These are phyloP conservation scores for Trichomonascus vanleenenianus DNA, from an alignment of 805 yeast genomes.

Conservation along the genomic window DNA sequence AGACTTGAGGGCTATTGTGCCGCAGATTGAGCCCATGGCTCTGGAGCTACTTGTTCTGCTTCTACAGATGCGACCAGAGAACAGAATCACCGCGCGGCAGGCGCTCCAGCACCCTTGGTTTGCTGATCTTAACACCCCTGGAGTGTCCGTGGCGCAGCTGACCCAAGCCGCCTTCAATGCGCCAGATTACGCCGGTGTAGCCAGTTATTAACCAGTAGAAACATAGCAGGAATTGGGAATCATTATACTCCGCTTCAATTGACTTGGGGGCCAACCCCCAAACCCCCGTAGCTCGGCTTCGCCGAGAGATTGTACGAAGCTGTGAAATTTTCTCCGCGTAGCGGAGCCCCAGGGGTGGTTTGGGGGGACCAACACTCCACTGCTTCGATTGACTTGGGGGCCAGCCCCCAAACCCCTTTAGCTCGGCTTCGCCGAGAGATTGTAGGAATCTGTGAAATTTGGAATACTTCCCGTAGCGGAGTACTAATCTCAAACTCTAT, in stretches of 20 bases:
- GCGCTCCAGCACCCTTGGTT: constrained; percentile 70
- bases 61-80: constrained; percentile 46
- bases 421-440: too few relatives aligned
- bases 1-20: constrained; percentile 63
- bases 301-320: too few relatives aligned
- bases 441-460: too few relatives aligned
- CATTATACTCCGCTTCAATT: not conserved
- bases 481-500: too few relatives aligned
- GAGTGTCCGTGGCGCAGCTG: not conserved
- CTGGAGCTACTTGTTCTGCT: constrained; percentile 54
- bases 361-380: too few relatives aligned
- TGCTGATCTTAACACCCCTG: constrained; percentile 47
- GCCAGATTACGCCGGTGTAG: constrained; percentile 1
- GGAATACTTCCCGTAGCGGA: too few relatives aligned
- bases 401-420: too few relatives aligned
- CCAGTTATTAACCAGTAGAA: not conserved
- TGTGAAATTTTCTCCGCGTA: too few relatives aligned
- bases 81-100: constrained; percentile 43
- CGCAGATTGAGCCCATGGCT: constrained; percentile 63
- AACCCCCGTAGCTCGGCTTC: too few relatives aligned
- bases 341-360: too few relatives aligned
- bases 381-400: too few relatives aligned
- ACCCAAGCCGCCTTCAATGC: not conserved
- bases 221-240: not conserved
- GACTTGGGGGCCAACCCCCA: too few relatives aligned